phyloP scores from a whole-genome alignment of 31 red algal genomes.

The Porphyra umbilicalis region DNA sequence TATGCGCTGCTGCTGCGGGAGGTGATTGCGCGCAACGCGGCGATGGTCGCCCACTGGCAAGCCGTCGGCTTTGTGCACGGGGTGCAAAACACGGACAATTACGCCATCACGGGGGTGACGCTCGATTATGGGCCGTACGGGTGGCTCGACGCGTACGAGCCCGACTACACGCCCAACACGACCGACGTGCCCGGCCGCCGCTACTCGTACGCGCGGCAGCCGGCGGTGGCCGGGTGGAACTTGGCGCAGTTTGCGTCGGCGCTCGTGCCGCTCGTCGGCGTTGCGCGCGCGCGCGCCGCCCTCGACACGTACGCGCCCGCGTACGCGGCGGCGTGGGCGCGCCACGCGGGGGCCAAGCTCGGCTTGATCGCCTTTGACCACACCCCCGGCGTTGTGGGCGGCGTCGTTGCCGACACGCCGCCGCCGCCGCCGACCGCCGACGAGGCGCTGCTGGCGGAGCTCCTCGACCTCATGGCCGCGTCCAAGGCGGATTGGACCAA shows the following conservation, averaged over 20 bases:
- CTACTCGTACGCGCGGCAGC: constrained; percentile 82
- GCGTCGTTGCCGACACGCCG: neutral
- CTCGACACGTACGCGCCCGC: constrained; percentile 34
- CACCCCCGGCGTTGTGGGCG: neutral
- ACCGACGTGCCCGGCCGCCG: constrained; percentile 88
- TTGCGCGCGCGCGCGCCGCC: constrained; percentile 23
- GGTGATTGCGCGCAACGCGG: constrained; percentile 59
- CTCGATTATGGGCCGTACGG: constrained; percentile 99
- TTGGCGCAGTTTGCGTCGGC: constrained; percentile 72
- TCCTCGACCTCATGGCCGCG: constrained; percentile 61
- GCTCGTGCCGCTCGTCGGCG: constrained; percentile 57
- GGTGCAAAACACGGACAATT: constrained; percentile 98
- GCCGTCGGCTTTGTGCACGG: constrained; percentile 98
- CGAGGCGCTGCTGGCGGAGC: constrained; percentile 35
- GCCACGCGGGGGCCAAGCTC: constrained; percentile 60
- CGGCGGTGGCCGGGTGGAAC: constrained; percentile 82
- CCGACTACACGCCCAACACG: constrained; percentile 94
- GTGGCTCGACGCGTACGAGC: constrained; percentile 92
- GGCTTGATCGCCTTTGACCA: constrained; percentile 20
- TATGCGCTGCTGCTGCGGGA: constrained; percentile 56
- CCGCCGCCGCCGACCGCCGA: constrained; percentile 24
- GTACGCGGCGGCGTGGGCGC: constrained; percentile 18
- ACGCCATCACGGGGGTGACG: constrained; percentile 89
- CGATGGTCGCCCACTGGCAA: constrained; percentile 92
- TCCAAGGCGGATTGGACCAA: constrained; percentile 71